A percentile compares a stretch with the other conserved stretches of the same genome.
These are phyloP conservation scores for Euphorbia corollata DNA, from an alignment of 441 rosid species.

Conservation along the genomic window DNA sequence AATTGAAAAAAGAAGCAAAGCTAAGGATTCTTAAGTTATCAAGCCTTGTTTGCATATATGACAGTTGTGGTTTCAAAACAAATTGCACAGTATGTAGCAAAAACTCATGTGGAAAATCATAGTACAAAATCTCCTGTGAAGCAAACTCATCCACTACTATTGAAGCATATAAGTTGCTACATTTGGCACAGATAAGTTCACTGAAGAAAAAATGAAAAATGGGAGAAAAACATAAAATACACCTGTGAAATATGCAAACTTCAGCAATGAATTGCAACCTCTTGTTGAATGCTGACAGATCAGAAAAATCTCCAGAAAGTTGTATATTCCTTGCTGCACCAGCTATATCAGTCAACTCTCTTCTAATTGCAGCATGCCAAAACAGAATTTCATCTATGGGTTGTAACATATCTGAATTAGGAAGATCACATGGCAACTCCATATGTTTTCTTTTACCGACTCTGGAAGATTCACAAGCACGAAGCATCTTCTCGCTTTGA, in stretches of 20 bases:
- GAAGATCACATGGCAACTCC: constrained; percentile 31
- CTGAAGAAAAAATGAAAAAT: background rate
- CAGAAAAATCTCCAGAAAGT: constrained; percentile 50
- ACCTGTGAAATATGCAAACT: constrained; percentile 79
- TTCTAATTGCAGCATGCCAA: constrained; percentile 72
- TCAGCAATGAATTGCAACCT: constrained; percentile 73
- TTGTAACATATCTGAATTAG: constrained; percentile 30
- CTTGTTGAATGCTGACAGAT: constrained; percentile 53
- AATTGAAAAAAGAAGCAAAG: background rate
- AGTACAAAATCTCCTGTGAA: background rate
- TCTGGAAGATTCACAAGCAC: constrained; percentile 42
- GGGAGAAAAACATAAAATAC: constrained; percentile 16
- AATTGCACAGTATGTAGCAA: background rate
- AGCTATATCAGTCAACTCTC: constrained; percentile 55
- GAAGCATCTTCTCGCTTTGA: constrained; percentile 23
- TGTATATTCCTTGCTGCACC: constrained; percentile 56
- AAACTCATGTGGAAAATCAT: background rate
- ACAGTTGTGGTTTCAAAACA: background rate
- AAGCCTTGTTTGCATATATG: background rate
- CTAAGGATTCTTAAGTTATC: background rate
- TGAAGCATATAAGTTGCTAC: background rate
- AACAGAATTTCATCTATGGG: constrained; percentile 69
- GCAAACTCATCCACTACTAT: constrained; percentile 1
- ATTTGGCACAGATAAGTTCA: background rate
- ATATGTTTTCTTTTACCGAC: constrained; percentile 49